These are phyloP conservation scores for Endothia cerciana DNA, from an alignment of 2,329 filamentous ascomycete genomes.

Conservation along the genomic window DNA sequence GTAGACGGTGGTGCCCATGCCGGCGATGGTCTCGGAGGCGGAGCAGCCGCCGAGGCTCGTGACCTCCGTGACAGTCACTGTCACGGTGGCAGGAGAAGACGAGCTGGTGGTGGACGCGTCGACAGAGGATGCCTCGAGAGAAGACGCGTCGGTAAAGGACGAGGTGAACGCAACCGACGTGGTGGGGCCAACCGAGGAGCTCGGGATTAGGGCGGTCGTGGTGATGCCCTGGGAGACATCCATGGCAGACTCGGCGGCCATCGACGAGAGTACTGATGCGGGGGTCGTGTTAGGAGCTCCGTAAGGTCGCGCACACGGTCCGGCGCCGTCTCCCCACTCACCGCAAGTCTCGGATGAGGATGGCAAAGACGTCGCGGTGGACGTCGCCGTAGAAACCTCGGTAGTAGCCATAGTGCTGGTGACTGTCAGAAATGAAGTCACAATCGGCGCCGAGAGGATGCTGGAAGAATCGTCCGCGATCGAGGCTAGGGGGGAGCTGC, in stretches of 20 bases:
- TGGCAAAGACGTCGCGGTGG: not conserved
- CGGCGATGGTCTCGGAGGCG: slow-evolving; percentile 12
- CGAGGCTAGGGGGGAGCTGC: not conserved
- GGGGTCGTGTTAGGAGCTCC: slow-evolving; percentile 25
- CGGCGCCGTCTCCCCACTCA: slow-evolving; percentile 26
- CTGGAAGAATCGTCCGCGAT: not conserved
- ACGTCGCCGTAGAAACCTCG: not conserved
- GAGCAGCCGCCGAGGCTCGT: not conserved
- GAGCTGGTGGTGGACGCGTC: slow-evolving; percentile 15
- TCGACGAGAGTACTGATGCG: slow-evolving; percentile 16
- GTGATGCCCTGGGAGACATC: not conserved
- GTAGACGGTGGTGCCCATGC: slow-evolving; percentile 8
- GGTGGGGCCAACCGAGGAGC: not conserved
- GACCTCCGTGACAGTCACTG: slow-evolving; percentile 6
- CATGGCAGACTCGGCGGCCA: slow-evolving; percentile 6
- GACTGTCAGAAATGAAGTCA: not conserved
- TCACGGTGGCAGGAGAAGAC: slow-evolving; percentile 23
- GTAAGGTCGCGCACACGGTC: slow-evolving; percentile 28
- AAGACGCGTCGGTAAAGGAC: slow-evolving; percentile 14
- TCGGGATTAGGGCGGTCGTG: slow-evolving; percentile 6
- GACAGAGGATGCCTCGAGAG: slow-evolving; percentile 8
- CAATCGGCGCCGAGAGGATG: not conserved
- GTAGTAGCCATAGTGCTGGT: not conserved
- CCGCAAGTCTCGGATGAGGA: slow-evolving; percentile 14
- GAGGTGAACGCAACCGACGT: slow-evolving; percentile 4